Conservation (phyloP, 495 filamentous ascomycete species). For the Hypoxylon cercidicola region DNA sequence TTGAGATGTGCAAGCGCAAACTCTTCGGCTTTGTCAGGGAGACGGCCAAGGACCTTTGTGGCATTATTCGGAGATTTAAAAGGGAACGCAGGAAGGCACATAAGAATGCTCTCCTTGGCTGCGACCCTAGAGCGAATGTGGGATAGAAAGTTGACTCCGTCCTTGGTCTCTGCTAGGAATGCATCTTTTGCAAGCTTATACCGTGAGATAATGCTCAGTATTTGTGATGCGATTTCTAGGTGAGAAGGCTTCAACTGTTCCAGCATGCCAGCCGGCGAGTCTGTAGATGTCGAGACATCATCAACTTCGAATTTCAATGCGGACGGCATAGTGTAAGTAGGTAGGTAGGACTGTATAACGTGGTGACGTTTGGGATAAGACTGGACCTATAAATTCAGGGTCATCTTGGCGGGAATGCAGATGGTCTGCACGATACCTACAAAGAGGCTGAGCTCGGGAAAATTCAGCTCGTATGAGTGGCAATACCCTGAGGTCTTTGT, state of each 20-base stretch:
- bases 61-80: slow-evolving; percentile 63
- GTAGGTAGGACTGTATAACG: slow-evolving; percentile 5
- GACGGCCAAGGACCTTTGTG: slow-evolving; percentile 58
- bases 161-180: slow-evolving; percentile 12
- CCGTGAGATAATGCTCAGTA: slow-evolving; percentile 42
- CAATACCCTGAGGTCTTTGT: slow-evolving; percentile 30
- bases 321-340: slow-evolving; percentile 38
- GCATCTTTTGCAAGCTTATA: slow-evolving; percentile 36
- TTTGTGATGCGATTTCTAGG: slow-evolving; percentile 42
- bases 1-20: slow-evolving; percentile 60
- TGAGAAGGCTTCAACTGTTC: slow-evolving; percentile 11
- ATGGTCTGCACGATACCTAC: slow-evolving; percentile 33
- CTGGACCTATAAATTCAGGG: slow-evolving; percentile 20
- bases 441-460: slow-evolving; percentile 11
- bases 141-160: slow-evolving; percentile 38
- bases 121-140: slow-evolving; percentile 33
- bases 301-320: slow-evolving; percentile 28
- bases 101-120: slow-evolving; percentile 27
- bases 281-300: slow-evolving; percentile 21
- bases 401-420: slow-evolving; percentile 21
- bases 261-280: slow-evolving; percentile 11
- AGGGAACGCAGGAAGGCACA: slow-evolving; percentile 64
- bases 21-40: slow-evolving; percentile 64
- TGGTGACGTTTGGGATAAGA: slow-evolving; percentile 20
- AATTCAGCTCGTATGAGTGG: slow-evolving; percentile 2